Base-by-base conservation (phyloP, 345 rosid genomes). In the Citrus sinensis region DNA sequence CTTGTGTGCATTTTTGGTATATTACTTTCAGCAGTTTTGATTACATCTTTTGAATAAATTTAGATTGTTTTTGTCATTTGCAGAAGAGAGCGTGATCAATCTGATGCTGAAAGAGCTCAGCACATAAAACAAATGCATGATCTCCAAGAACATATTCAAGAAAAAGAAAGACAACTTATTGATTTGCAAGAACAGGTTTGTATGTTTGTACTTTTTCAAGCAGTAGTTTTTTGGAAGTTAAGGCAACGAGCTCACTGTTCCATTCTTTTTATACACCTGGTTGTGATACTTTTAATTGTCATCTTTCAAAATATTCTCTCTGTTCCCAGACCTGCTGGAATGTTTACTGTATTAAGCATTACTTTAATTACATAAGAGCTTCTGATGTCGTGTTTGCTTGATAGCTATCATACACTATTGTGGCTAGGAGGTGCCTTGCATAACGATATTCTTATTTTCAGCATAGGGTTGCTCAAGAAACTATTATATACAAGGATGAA, bases 21-120 rank as follows among this genome's bases (percentile, higher is more conserved):
- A 29, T 60, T 67, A 19, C 9, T 9, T 64, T 32, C 7, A 51
- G 67, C 39, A 27, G 9, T 67, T 55, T 24, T 40, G 79, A 49
- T 63, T 59, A 67, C 32, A 71, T 62, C 24, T 67, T 70, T 66
- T 76, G 54, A 70, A 60, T 25, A 73, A 69, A 74, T 74, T 76
- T 40, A 59, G 42, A 73, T 61, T 73, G 39, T 29, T 62, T 81
- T 13, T 66, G 76, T 54, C 30, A 54, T 66, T 56, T 86, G 84
- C 94, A 96, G 99, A 86, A 92, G 97, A 82, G 98, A 96, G 86
- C 98, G 92, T 85, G 99, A 96, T 87, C 99, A 92, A 83, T 89
- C 97, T 72, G 99, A 94, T 79, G 97, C 94, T 83, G 99, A 96
- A 86, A 90, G 94, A 85, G 86, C 88, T 34, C 98, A 94, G 63